Evolutionary conservation across 2,329 filamentous ascomycete genomes (phyloP).

Genomic region (Xylaria multiplex): DNA sequence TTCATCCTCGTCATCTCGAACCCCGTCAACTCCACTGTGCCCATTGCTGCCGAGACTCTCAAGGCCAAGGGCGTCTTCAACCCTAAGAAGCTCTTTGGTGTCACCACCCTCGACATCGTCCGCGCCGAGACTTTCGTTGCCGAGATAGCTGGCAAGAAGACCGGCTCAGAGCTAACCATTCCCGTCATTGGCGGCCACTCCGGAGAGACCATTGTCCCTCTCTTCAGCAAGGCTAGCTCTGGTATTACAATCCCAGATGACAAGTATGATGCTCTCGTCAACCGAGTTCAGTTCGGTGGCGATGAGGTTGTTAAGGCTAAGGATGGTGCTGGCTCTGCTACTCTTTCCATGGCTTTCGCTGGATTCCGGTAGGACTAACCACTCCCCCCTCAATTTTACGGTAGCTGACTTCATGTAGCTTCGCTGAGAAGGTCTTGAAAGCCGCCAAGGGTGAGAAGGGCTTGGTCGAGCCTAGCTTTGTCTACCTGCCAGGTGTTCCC

Average conservation of each 20-base stretch:
- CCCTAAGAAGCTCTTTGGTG: slow-evolving; percentile 94
- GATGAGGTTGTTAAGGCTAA: slow-evolving; percentile 97
- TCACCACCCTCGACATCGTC: slow-evolving; percentile 98
- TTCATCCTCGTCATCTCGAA: slow-evolving; percentile 98
- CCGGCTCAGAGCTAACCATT: slow-evolving; percentile 84
- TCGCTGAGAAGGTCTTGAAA: slow-evolving; percentile 93
- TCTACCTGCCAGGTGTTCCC: slow-evolving; percentile 90
- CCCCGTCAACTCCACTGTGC: slow-evolving; percentile 98
- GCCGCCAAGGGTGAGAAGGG: slow-evolving; percentile 89
- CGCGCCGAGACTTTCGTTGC: slow-evolving; percentile 97
- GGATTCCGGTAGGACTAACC: slow-evolving; percentile 78
- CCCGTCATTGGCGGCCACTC: slow-evolving; percentile 98
- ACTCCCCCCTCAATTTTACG: background rate
- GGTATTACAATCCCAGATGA: slow-evolving; percentile 83
- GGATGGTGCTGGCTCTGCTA: slow-evolving; percentile 89
- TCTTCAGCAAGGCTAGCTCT: slow-evolving; percentile 92
- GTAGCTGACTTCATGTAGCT: slow-evolving; percentile 62
- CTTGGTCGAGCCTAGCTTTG: slow-evolving; percentile 92
- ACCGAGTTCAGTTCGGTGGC: slow-evolving; percentile 97
- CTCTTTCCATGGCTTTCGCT: slow-evolving; percentile 94
- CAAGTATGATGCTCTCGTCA: slow-evolving; percentile 89
- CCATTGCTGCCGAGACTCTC: slow-evolving; percentile 95
- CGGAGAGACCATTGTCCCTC: slow-evolving; percentile 95
- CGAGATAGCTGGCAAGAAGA: slow-evolving; percentile 81
- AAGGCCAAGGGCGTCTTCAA: slow-evolving; percentile 95